Evolutionary conservation across 208 protist genomes (phyloP), one percentile per base, ranked within the genome.

Genomic region (Leishmania tropica): DNA sequence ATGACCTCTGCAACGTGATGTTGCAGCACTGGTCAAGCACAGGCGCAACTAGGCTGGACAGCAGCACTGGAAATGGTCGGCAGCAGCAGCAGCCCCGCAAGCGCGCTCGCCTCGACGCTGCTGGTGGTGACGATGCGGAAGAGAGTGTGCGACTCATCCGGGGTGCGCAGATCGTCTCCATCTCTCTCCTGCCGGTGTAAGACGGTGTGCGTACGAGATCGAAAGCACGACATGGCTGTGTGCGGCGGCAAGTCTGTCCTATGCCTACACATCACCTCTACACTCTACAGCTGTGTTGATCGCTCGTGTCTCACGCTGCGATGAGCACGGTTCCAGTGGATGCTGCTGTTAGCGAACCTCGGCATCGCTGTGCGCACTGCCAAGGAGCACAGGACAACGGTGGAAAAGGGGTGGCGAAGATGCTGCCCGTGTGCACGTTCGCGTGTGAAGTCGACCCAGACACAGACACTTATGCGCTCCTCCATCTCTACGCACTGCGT

Each of bases 1-100:
- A 96, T 79, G 93, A 96, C 45, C 82, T 92, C 40, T 89, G 90
- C 74, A 96, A 96, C 76, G 78, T 95, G 28, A 72, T 95, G 64
- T 24, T 96, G 75, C 67, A 83, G 75, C 67, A 88, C 78, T 96
- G 90, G 92, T 60, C 37, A 5, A 81, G 81, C 65, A 76, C 73
- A 8, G 75, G 81, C 19, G 10, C 72, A 5, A 35, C 75, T 21
- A 47, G n/a, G 74, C 35, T 37, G 19, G 56, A 68, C 37, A 6
- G 75, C n/a, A 28, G 75, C 40, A 45, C 42, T 35, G 70, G 47
- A 11, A 53, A 74, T 74, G 70, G 70, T 54, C 28, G 21, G 40
- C 64, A n/a, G n/a, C 51, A 8, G 11, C 78, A 79, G 74, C 80
- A 47, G 37, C 60, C 78, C 2, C 83, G 83, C 10, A 86, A 85